Conservation (phyloP, 1,284 basidiomycete genomes). For the Leccinum fallax region DNA sequence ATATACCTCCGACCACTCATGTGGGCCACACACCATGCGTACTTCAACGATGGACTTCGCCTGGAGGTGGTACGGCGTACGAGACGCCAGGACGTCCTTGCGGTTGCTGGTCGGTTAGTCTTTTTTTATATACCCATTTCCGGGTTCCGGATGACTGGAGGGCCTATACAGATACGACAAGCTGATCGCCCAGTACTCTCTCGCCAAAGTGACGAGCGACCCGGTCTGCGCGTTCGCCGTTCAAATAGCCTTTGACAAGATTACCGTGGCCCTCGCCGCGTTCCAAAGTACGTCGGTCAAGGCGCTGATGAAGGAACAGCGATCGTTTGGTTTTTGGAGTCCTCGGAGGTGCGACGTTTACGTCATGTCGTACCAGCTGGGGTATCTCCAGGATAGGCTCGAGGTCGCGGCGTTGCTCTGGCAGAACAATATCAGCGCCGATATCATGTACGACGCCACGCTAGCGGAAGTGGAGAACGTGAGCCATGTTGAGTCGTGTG, state of each 20-base stretch:
- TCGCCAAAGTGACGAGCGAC: slow-evolving; percentile 55
- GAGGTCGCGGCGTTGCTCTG: slow-evolving; percentile 80
- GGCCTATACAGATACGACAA: slow-evolving; percentile 65
- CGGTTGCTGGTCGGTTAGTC: slow-evolving; percentile 74
- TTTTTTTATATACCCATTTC: neutral
- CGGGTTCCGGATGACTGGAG: neutral
- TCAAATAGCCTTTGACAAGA: slow-evolving; percentile 81
- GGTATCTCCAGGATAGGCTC: slow-evolving; percentile 74
- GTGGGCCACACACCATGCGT: slow-evolving; percentile 58
- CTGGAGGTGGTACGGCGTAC: slow-evolving; percentile 73
- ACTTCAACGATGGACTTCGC: slow-evolving; percentile 75
- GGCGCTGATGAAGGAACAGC: slow-evolving; percentile 72
- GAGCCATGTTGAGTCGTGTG: slow-evolving; percentile 64
- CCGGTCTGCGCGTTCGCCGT: slow-evolving; percentile 69
- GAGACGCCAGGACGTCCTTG: slow-evolving; percentile 74
- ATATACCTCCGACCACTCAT: slow-evolving; percentile 76
- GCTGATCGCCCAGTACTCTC: slow-evolving; percentile 64
- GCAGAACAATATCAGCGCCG: slow-evolving; percentile 82
- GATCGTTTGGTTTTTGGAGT: slow-evolving; percentile 86
- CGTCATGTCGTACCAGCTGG: slow-evolving; percentile 77
- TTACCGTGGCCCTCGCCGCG: slow-evolving; percentile 69
- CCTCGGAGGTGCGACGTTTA: slow-evolving; percentile 86
- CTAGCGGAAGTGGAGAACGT: slow-evolving; percentile 63
- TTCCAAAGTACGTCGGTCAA: slow-evolving; percentile 74
- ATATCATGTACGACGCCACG: slow-evolving; percentile 83